phyloP scores from a whole-genome alignment of 2,329 filamentous ascomycete species.

The Alternaria sp. region DNA sequence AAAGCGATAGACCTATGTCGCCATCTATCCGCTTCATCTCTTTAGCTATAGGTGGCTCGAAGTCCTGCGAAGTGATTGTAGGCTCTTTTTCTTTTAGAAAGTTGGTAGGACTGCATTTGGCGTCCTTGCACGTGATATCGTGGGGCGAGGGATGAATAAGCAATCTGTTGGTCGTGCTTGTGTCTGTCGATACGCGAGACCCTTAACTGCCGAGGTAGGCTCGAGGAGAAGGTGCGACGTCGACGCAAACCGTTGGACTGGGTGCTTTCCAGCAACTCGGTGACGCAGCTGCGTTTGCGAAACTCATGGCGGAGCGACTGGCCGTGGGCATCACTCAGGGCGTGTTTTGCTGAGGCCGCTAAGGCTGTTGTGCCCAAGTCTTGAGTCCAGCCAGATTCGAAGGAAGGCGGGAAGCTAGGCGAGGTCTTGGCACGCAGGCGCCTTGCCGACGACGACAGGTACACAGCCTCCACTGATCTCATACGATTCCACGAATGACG shows the following conservation, averaged over 20 bases:
- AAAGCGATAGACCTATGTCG: neutral
- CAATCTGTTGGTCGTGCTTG: neutral
- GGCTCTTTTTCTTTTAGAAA: neutral
- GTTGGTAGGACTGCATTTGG: neutral
- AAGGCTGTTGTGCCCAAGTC: neutral
- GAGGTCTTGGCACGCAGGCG: neutral
- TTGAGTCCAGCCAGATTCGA: neutral
- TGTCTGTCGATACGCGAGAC: neutral
- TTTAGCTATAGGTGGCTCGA: neutral
- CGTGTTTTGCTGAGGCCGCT: neutral
- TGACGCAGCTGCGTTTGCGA: neutral
- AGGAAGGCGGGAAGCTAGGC: neutral
- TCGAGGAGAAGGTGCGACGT: neutral
- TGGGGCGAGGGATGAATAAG: neutral
- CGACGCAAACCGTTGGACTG: neutral
- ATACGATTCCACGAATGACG: neutral
- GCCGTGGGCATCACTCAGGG: neutral
- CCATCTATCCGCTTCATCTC: neutral
- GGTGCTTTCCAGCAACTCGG: neutral
- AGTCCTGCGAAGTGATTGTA: neutral
- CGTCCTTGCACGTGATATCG: neutral
- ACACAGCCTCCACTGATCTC: neutral
- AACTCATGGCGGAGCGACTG: neutral
- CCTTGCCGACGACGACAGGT: neutral
- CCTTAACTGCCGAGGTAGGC: neutral